Evolutionary conservation across 2,329 filamentous ascomycete genomes (phyloP).

Genomic region (Exophiala sp.): DNA sequence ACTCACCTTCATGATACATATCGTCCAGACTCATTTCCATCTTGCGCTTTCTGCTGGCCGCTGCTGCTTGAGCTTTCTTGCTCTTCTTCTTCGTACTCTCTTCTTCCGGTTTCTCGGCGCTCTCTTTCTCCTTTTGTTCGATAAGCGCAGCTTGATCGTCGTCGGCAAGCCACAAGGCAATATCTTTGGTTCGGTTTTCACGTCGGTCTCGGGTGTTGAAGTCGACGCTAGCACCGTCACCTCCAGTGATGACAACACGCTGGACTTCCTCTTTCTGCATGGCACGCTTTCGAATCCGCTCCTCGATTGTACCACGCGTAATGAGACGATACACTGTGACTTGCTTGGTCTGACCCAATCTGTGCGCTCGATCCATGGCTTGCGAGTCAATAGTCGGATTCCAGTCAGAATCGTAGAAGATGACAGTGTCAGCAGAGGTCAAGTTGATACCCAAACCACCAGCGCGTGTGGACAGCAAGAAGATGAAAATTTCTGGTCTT

Average conservation of each 20-base stretch:
- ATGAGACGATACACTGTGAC: constrained; percentile 98
- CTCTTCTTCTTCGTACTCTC: constrained; percentile 49
- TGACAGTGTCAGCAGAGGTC: constrained; percentile 93
- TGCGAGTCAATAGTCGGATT: constrained; percentile 98
- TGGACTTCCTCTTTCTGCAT: constrained; percentile 98
- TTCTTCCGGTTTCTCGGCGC: constrained; percentile 66
- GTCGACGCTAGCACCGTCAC: constrained; percentile 77
- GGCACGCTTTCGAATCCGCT: constrained; percentile 93
- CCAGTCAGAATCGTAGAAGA: constrained; percentile 99
- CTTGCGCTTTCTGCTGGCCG: constrained; percentile 54
- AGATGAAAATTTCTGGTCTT: constrained; percentile 91
- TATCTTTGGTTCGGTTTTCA: constrained; percentile 95
- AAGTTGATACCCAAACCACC: constrained; percentile 98
- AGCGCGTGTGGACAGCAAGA: constrained; percentile 90
- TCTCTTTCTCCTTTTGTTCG: constrained; percentile 84
- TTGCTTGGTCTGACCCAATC: constrained; percentile 90
- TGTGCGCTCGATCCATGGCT: constrained; percentile 98
- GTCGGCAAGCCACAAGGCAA: constrained; percentile 97
- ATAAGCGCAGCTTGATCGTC: constrained; percentile 94
- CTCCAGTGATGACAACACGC: constrained; percentile 91
- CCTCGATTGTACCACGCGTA: constrained; percentile 93
- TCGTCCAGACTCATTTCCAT: constrained; percentile 73
- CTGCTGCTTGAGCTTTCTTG: constrained; percentile 56
- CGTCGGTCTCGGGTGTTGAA: constrained; percentile 86
- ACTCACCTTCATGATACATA: constrained; percentile 98